Percentiles rank a stretch among this genome's conserved stretches.
Conservation (phyloP, 306 rosid genomes). For the Lablab purpureus region DNA sequence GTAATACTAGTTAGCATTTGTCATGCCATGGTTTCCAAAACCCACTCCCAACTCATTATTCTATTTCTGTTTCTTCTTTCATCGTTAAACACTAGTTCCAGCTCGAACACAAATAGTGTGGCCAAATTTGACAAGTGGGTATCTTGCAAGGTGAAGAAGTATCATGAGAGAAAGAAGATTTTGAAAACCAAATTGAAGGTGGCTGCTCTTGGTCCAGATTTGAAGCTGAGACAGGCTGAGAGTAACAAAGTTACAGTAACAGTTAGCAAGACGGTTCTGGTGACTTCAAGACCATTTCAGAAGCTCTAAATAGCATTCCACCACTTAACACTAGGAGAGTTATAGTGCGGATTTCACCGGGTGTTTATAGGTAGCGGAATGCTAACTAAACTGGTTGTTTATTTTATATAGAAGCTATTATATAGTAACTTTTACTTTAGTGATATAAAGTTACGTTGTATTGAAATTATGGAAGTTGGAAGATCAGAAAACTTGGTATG, state of each 20-base stretch:
- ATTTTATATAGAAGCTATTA: too few species aligned
- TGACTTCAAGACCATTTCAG: conserved; percentile 63
- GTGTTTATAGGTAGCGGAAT: conserved; percentile 82
- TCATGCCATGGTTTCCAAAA: conserved; percentile 52
- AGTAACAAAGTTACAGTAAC: conserved; percentile 51
- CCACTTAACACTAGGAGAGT: conserved; percentile 59
- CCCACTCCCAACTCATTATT: conserved; percentile 19
- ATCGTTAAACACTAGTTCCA: conserved; percentile 13
- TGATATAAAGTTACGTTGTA: not conserved
- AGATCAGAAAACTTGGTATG: not conserved
- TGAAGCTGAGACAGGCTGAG: conserved; percentile 60
- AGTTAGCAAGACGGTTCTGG: conserved; percentile 57
- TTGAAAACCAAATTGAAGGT: conserved; percentile 34
- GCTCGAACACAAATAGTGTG: not conserved
- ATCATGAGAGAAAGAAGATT: conserved; percentile 24
- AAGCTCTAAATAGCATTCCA: conserved; percentile 68
- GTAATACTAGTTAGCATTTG: not conserved
- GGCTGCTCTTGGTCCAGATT: conserved; percentile 40
- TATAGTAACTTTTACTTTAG: not conserved
- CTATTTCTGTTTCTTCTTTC: conserved; percentile 42
- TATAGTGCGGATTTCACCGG: conserved; percentile 54
- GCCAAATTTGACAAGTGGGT: conserved; percentile 60
- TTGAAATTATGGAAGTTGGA: conserved; percentile 15
- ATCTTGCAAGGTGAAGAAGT: conserved; percentile 59
- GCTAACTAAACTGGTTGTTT: not conserved